Conservation (phyloP, 2,329 filamentous ascomycete species). For the Penicillium fuscoglaucum region DNA sequence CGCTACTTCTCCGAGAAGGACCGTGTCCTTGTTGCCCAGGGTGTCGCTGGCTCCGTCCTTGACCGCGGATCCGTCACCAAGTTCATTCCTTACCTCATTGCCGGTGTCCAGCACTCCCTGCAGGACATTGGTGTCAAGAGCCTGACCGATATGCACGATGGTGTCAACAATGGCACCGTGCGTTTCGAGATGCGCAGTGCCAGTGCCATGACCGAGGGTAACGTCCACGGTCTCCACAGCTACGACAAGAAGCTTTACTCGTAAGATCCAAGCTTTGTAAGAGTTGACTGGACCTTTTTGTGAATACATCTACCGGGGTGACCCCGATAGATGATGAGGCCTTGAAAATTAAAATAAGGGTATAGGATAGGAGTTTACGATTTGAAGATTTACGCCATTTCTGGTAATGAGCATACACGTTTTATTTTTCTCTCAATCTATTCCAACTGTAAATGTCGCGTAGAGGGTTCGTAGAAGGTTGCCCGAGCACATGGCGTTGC, state of each 20-base stretch:
- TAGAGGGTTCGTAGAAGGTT: neutral
- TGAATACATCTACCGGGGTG: conserved; percentile 26
- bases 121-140: conserved; percentile 91
- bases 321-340: conserved; percentile 33
- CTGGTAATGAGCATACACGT: conserved; percentile 23
- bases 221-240: conserved; percentile 93
- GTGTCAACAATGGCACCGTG: conserved; percentile 71
- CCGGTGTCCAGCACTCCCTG: conserved; percentile 94
- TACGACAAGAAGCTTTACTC: conserved; percentile 99
- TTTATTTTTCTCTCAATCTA: conserved; percentile 7
- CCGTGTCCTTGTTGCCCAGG: conserved; percentile 90
- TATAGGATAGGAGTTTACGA: conserved; percentile 35
- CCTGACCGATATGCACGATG: conserved; percentile 71
- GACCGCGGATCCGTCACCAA: conserved; percentile 76
- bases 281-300: conserved; percentile 19
- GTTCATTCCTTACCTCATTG: conserved; percentile 93
- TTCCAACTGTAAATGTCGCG: neutral
- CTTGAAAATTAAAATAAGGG: conserved; percentile 34
- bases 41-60: conserved; percentile 73
- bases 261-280: conserved; percentile 48
- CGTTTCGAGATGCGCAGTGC: conserved; percentile 93
- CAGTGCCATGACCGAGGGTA: conserved; percentile 93
- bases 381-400: conserved; percentile 28
- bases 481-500: conserved; percentile 19
- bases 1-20: conserved; percentile 98